Percentiles rank a stretch among this genome's conserved stretches.
phyloP scores from a whole-genome alignment of 257 asterid species.

The Dorcoceras hygrometricum region DNA sequence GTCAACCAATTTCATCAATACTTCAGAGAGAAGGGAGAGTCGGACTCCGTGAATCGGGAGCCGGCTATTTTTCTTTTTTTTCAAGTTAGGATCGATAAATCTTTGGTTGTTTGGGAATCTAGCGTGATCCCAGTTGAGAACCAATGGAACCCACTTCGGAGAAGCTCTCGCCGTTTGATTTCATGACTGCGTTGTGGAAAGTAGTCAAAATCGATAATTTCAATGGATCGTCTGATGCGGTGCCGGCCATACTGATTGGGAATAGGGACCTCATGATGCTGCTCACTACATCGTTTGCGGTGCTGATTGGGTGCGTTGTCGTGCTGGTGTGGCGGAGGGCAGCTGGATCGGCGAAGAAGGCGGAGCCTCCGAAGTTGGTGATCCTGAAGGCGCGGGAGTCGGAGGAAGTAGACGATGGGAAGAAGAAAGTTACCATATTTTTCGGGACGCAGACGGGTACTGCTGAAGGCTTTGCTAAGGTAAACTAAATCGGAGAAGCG shows the following conservation, averaged over 20 bases:
- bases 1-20: slow-evolving; percentile 23
- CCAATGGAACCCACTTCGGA: slow-evolving; percentile 58
- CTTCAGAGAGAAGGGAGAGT: slow-evolving; percentile 22
- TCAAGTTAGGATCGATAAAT: neutral
- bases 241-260: slow-evolving; percentile 63
- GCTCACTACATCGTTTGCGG: slow-evolving; percentile 74
- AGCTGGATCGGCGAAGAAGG: slow-evolving; percentile 48
- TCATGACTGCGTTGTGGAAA: slow-evolving; percentile 71
- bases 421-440: slow-evolving; percentile 62
- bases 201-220: slow-evolving; percentile 61
- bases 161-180: slow-evolving; percentile 78
- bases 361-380: slow-evolving; percentile 41
- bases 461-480: slow-evolving; percentile 99
- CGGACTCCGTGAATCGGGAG: slow-evolving; percentile 25
- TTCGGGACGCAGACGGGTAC: slow-evolving; percentile 98
- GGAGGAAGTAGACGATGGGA: slow-evolving; percentile 81
- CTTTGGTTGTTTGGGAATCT: neutral
- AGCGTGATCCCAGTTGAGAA: neutral
- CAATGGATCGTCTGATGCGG: slow-evolving; percentile 54
- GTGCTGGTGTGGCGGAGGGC: slow-evolving; percentile 67
- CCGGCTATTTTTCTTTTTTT: neutral
- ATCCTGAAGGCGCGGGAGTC: slow-evolving; percentile 49
- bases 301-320: slow-evolving; percentile 61
- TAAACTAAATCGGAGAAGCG: slow-evolving; percentile 8
- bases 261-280: slow-evolving; percentile 71